phyloP scores from a whole-genome alignment of 495 filamentous ascomycete genomes.

The Massariosphaeria phaeospora region DNA sequence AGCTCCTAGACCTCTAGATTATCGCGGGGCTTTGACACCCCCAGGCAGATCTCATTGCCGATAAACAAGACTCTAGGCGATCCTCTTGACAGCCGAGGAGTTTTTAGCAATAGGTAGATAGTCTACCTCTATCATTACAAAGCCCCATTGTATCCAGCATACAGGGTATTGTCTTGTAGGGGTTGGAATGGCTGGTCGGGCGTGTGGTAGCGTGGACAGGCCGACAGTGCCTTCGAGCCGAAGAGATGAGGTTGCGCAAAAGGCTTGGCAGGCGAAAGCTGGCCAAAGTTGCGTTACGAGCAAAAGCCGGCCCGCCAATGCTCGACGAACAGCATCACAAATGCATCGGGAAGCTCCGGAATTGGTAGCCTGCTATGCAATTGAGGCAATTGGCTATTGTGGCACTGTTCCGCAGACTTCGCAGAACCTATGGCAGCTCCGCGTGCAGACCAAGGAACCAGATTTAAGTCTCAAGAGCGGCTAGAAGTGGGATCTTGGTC shows the following conservation, averaged over 20 bases:
- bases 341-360: not conserved
- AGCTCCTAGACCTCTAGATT: too few species aligned
- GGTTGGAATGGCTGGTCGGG: not conserved
- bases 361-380: not conserved
- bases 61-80: too few species aligned
- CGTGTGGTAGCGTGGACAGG: slow-evolving; percentile 1
- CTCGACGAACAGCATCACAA: not conserved
- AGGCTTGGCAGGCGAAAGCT: slow-evolving; percentile 24
- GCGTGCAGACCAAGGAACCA: slow-evolving; percentile 7
- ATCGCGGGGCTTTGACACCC: too few species aligned
- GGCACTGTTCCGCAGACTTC: not conserved
- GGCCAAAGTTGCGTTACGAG: not conserved
- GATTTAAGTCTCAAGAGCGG: slow-evolving; percentile 29
- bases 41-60: too few species aligned
- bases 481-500: slow-evolving; percentile 28
- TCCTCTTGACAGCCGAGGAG: too few species aligned
- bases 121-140: too few species aligned
- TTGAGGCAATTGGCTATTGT: slow-evolving; percentile 15
- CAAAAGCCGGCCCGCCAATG: slow-evolving; percentile 7
- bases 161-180: not conserved
- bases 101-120: too few species aligned
- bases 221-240: not conserved
- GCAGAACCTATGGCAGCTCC: slow-evolving; percentile 1
- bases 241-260: slow-evolving; percentile 24
- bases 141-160: too few species aligned